Conservation (phyloP, 2,329 filamentous ascomycete genomes). For the Penicillium fuscoglaucum region DNA sequence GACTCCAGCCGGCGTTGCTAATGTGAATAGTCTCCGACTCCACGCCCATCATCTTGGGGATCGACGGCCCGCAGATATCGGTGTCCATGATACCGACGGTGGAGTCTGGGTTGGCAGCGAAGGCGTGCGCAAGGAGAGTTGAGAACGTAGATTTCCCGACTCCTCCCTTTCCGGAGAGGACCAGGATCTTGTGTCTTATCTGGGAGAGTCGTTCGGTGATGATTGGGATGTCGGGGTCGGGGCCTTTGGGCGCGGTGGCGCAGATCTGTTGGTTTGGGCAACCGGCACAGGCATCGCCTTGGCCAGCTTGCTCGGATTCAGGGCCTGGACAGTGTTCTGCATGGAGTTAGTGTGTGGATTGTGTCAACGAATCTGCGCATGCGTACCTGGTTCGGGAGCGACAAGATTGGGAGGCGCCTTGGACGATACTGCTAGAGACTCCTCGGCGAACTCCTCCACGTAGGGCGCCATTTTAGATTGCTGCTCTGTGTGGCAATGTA, state of each 20-base stretch:
- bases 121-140: slow-evolving; percentile 81
- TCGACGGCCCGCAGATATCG: slow-evolving; percentile 92
- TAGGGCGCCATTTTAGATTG: slow-evolving; percentile 69
- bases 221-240: slow-evolving; percentile 87
- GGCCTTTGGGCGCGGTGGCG: slow-evolving; percentile 89
- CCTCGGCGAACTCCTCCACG: slow-evolving; percentile 70
- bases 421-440: slow-evolving; percentile 72
- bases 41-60: slow-evolving; percentile 99
- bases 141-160: slow-evolving; percentile 97
- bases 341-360: slow-evolving; percentile 4
- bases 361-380: not conserved
- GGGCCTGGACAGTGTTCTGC: slow-evolving; percentile 87
- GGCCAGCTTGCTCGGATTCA: slow-evolving; percentile 55
- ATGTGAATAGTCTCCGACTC: slow-evolving; percentile 92
- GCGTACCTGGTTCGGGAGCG: slow-evolving; percentile 76
- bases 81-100: slow-evolving; percentile 96
- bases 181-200: slow-evolving; percentile 87
- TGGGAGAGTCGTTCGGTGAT: slow-evolving; percentile 79
- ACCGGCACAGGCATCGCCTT: slow-evolving; percentile 81
- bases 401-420: slow-evolving; percentile 81
- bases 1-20: slow-evolving; percentile 84
- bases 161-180: slow-evolving; percentile 91
- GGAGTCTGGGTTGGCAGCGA: slow-evolving; percentile 74
- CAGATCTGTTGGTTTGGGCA: slow-evolving; percentile 97
- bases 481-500: not conserved